Base-by-base conservation (phyloP, 129 eudicot species). In the Artemisia argyi region DNA sequence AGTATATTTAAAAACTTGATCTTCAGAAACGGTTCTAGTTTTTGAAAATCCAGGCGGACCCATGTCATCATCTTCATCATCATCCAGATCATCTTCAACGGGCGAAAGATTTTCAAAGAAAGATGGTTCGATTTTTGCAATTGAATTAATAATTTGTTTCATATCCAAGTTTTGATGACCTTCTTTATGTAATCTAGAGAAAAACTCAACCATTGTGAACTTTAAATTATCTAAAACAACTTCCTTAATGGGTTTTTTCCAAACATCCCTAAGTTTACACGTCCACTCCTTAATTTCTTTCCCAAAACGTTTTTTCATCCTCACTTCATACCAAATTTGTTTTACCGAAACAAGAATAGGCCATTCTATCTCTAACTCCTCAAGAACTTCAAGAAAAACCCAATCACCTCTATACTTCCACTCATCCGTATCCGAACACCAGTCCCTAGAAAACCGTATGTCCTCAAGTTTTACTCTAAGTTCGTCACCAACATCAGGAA, bases 401-500 rank as follows among this genome's bases (percentile, higher is more conserved):
- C 98, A 92, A 64, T 83, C 82, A 12, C 91, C 90, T 6, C 98
- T 85, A 51, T 83, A 72, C 18, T 76, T 85, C 96, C 95, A 92
- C 18, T 76, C 69, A 6, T 67, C 95, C 0, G 80, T 75, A 64
- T 24, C 72, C 66, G 80, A 85, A 80, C 85, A 75, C 98, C 98
- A 92, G 8, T 87, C 92, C 1, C 63, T 82, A 80, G 90, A 87
- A 7, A 87, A 62, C 69, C 98, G 71, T 69, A 92, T 22, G 9
- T 39, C 71, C 48, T 80, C 46, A 12, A 71, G 30, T 48, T 20
- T 17, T 17, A 70, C 82, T 14, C 16, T 75, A 76, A 92, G 69
- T 76, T 85, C 95, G 78, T 92, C 98, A 16, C 98, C 98, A 72
- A 85, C 32, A 55, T 92, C 98, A 1, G 98, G 98, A 80, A 92